Evolutionary conservation across 176 grass and related monocot genomes (phyloP).

Genomic region (Oryza australiensis): DNA sequence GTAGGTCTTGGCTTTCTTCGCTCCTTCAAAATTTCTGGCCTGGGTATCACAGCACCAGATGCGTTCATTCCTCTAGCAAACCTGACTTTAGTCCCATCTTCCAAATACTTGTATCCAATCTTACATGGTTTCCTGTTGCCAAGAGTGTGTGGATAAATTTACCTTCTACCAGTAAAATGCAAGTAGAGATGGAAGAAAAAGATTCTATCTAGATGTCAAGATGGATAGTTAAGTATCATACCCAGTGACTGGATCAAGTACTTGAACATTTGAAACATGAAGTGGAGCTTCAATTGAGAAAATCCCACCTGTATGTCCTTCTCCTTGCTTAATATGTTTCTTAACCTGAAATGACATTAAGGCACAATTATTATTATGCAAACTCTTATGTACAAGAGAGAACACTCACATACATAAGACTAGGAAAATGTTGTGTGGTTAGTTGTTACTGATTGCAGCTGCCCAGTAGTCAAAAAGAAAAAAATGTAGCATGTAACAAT

Average conservation of each 20-base stretch:
- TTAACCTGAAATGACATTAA: slow-evolving; percentile 66
- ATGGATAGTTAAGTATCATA: slow-evolving; percentile 33
- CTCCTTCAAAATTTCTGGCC: slow-evolving; percentile 94
- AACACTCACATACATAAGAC: not conserved
- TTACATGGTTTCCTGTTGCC: slow-evolving; percentile 73
- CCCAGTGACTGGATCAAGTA: slow-evolving; percentile 84
- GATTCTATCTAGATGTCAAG: not conserved
- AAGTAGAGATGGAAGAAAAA: not conserved
- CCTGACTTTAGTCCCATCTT: slow-evolving; percentile 89
- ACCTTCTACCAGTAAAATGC: not conserved
- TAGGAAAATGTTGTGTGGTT: not conserved
- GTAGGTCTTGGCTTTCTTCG: slow-evolving; percentile 82
- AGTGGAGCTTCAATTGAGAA: slow-evolving; percentile 97
- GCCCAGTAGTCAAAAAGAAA: not conserved
- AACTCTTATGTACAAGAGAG: not conserved
- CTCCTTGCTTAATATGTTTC: slow-evolving; percentile 95
- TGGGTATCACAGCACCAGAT: slow-evolving; percentile 77
- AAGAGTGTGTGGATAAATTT: not conserved
- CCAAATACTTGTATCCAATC: slow-evolving; percentile 72
- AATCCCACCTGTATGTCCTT: slow-evolving; percentile 88
- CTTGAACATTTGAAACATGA: slow-evolving; percentile 99
- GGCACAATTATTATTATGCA: not conserved
- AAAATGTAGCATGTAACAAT: not conserved
- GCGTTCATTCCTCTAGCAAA: slow-evolving; percentile 70
- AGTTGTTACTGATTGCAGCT: not conserved